These are phyloP conservation scores for Hebeloma cylindrosporum DNA, from an alignment of 768 basidiomycete genomes.

Conservation along the genomic window DNA sequence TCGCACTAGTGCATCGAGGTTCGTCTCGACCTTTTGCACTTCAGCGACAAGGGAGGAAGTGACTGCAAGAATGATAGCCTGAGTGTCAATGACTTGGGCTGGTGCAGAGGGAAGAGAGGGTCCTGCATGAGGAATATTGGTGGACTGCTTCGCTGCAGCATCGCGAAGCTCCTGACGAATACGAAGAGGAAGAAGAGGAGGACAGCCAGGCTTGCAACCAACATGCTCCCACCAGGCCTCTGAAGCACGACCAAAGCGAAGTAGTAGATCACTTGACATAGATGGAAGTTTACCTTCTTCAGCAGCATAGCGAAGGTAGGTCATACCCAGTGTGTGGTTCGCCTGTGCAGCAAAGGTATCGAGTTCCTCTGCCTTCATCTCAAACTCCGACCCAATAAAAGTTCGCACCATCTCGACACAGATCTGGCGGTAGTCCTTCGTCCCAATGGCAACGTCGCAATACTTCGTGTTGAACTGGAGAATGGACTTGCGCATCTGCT, in stretches of 20 bases:
- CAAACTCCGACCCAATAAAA: slow-evolving; percentile 18
- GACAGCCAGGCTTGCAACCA: slow-evolving; percentile 9
- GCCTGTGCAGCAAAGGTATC: slow-evolving; percentile 14
- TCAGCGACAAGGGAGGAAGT: too few relatives aligned
- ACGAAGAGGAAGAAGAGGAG: slow-evolving; percentile 6
- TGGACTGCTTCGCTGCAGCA: too few relatives aligned
- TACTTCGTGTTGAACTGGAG: neutral
- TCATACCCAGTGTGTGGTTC: slow-evolving; percentile 11
- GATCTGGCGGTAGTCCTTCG: slow-evolving; percentile 18
- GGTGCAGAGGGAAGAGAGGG: too few relatives aligned
- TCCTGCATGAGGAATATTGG: too few relatives aligned
- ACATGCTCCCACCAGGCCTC: slow-evolving; percentile 24
- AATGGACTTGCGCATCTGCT: slow-evolving; percentile 2
- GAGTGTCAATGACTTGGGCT: too few relatives aligned
- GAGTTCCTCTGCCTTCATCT: slow-evolving; percentile 10
- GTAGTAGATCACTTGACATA: slow-evolving; percentile 17
- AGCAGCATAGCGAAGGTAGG: slow-evolving; percentile 12
- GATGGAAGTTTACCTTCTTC: slow-evolving; percentile 5
- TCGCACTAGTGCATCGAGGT: too few relatives aligned
- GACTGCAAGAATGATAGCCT: too few relatives aligned
- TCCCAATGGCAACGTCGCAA: slow-evolving; percentile 8
- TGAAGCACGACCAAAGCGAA: slow-evolving; percentile 15
- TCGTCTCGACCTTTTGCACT: too few relatives aligned
- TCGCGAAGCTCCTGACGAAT: neutral
- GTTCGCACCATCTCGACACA: slow-evolving; percentile 16